Conservation (phyloP, 108 stramenopile genomes). For the Bacterosira constricta region DNA sequence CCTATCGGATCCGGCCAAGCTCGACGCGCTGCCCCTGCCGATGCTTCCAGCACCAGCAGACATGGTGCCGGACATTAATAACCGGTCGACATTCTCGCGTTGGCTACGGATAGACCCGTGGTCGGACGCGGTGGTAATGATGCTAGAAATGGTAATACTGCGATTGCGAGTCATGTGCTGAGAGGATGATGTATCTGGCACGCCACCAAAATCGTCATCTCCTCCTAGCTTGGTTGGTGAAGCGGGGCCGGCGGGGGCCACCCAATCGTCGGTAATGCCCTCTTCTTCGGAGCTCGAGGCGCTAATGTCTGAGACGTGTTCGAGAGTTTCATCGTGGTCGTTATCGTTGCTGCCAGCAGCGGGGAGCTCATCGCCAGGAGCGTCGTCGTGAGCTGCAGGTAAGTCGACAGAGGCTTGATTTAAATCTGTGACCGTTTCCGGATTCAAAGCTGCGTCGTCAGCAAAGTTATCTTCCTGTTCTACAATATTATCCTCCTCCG, state of each 20-base stretch:
- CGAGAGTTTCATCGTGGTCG: not conserved
- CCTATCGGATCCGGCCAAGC: not conserved
- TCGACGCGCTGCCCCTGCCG: not conserved
- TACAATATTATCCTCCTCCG: too few species aligned
- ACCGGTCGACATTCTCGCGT: slow-evolving; percentile 36
- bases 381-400: not conserved
- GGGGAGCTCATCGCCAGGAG: too few species aligned
- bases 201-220: not conserved
- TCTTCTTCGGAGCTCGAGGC: slow-evolving; percentile 12
- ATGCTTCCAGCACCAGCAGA: not conserved
- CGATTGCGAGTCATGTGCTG: too few species aligned
- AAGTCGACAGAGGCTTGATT: not conserved
- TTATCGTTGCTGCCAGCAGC: not conserved
- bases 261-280: not conserved
- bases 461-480: too few species aligned
- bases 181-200: not conserved
- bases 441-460: too few species aligned
- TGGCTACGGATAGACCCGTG: slow-evolving; percentile 16
- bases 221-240: not conserved
- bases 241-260: not conserved
- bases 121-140: not conserved
- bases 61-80: slow-evolving; percentile 19
- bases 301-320: slow-evolving; percentile 32
- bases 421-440: not conserved
- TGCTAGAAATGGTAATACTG: not conserved